Evolutionary conservation across 352 stramenopile species (phyloP).

Genomic region (Phytophthora citrophthora): DNA sequence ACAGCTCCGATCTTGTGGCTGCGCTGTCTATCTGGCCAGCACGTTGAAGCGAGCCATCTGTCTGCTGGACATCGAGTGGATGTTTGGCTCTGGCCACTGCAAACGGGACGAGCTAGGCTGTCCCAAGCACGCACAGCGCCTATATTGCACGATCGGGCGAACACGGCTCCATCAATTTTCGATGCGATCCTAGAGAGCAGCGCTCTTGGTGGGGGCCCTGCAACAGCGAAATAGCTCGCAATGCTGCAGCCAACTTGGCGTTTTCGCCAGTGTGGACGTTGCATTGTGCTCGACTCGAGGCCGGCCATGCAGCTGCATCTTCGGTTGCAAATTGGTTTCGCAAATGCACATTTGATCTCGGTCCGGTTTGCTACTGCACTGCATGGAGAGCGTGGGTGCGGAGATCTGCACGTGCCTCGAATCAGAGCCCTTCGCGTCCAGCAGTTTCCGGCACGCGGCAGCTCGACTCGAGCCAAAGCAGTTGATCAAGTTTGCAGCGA

Average conservation of each 20-base stretch:
- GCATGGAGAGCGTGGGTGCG: conserved; percentile 2
- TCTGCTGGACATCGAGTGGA: conserved; percentile 13
- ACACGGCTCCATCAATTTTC: conserved; percentile 5
- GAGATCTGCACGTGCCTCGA: neutral
- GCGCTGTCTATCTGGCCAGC: conserved; percentile 8
- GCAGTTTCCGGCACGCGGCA: neutral
- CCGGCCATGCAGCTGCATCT: neutral
- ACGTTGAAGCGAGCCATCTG: conserved; percentile 30
- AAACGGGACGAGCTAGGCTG: conserved; percentile 25
- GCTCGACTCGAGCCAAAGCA: neutral
- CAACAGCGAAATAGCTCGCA: neutral
- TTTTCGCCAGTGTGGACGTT: neutral
- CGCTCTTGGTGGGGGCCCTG: neutral
- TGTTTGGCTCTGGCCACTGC: conserved; percentile 18
- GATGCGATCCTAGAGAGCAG: conserved; percentile 12
- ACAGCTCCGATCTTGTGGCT: conserved; percentile 3
- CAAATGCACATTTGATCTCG: neutral
- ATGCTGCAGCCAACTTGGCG: neutral
- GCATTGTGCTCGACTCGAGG: neutral
- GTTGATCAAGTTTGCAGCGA: no score
- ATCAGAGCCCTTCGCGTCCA: conserved; percentile 3
- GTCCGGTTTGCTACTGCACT: neutral
- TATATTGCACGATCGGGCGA: conserved; percentile 25
- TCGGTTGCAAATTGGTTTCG: no score
- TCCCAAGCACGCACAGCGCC: conserved; percentile 30